phyloP scores from a whole-genome alignment of 768 basidiomycete species.

The Boletus subparvulus region DNA sequence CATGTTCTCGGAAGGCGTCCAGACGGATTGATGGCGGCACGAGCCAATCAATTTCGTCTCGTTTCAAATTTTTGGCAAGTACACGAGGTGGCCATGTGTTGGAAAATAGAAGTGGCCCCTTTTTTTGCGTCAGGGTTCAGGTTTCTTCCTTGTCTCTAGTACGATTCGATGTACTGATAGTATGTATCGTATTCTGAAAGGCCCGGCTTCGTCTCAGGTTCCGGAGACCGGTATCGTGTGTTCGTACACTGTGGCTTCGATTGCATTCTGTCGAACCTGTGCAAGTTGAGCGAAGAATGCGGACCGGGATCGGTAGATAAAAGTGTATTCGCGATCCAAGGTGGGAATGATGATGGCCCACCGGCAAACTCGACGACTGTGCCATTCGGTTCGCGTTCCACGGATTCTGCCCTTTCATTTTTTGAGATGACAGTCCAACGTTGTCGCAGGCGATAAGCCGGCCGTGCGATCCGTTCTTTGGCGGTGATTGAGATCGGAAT shows the following conservation, averaged over 20 bases:
- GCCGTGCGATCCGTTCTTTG: neutral
- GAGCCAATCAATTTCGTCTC: neutral
- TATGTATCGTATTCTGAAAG: neutral
- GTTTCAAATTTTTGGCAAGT: neutral
- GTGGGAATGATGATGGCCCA: neutral
- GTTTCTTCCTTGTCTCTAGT: neutral
- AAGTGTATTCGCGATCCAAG: neutral
- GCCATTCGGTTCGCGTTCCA: neutral
- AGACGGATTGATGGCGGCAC: neutral
- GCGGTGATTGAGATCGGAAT: neutral
- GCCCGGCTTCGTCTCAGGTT: neutral
- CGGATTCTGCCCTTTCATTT: neutral
- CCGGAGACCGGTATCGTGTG: neutral
- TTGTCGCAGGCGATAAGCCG: neutral
- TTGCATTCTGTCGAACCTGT: neutral
- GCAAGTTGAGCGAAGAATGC: constrained; percentile 1
- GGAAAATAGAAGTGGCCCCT: neutral
- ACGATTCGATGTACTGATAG: neutral
- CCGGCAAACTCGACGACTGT: too few species aligned
- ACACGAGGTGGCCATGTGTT: constrained; percentile 4
- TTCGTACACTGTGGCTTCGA: neutral
- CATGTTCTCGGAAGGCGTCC: constrained; percentile 15
- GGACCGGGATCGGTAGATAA: neutral
- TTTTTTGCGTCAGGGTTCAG: neutral
- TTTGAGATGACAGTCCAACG: neutral